These are phyloP conservation scores for Aleurites moluccanus DNA, from an alignment of 441 rosid genomes.

Conservation along the genomic window DNA sequence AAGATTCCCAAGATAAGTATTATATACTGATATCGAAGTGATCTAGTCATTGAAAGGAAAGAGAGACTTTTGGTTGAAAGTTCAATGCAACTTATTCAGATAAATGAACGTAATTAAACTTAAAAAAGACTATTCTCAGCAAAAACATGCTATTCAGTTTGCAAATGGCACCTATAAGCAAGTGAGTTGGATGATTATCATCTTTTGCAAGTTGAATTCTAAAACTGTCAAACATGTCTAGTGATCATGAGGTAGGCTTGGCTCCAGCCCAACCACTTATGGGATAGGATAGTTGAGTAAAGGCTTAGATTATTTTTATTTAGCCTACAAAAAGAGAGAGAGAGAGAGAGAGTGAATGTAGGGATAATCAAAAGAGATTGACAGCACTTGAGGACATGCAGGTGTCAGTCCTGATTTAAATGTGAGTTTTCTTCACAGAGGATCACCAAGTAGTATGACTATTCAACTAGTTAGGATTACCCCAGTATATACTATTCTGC, in stretches of 20 bases:
- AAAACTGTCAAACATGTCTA: neutral
- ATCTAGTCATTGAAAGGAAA: neutral
- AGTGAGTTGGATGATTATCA: neutral
- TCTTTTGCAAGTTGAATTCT: conserved; percentile 6
- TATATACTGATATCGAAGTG: no score
- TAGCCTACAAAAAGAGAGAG: no score
- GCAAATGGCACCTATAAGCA: conserved; percentile 2
- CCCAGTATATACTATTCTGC: neutral
- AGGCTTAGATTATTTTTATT: neutral
- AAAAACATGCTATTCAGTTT: neutral
- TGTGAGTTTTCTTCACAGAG: neutral
- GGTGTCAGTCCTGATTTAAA: neutral
- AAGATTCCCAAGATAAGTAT: no score
- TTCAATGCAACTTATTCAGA: conserved; percentile 9
- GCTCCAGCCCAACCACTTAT: no score
- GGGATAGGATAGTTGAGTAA: neutral
- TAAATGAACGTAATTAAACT: neutral
- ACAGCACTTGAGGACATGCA: neutral
- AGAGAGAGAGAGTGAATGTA: neutral
- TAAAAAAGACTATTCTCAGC: conserved; percentile 5
- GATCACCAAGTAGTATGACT: neutral
- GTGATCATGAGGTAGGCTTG: neutral
- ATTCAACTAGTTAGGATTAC: neutral
- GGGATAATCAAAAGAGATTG: neutral
- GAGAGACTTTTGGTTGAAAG: neutral